Conservation (phyloP, 2,329 filamentous ascomycete species). For the Paecilomyces sp. region DNA sequence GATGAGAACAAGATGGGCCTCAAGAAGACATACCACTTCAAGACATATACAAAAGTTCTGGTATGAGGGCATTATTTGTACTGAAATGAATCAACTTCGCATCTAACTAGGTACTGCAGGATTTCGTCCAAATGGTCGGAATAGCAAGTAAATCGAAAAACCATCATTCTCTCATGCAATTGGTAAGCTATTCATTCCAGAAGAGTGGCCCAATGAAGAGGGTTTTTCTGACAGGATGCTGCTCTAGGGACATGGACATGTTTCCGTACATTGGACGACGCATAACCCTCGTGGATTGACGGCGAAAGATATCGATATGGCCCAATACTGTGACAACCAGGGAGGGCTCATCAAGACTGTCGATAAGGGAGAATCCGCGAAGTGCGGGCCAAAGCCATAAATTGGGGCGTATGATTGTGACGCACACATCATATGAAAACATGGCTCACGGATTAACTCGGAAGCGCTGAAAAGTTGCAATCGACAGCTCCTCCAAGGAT, state of each 20-base stretch:
- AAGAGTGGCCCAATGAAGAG: neutral
- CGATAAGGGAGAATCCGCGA: constrained; percentile 3
- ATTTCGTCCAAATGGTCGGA: neutral
- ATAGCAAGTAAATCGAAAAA: neutral
- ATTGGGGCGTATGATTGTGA: neutral
- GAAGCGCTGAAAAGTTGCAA: no score
- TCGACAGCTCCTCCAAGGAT: no score
- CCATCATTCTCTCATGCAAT: neutral
- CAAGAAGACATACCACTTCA: constrained; percentile 32
- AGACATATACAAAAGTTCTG: constrained; percentile 31
- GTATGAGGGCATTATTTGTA: constrained; percentile 10
- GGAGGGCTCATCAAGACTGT: constrained; percentile 12
- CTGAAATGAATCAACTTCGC: neutral
- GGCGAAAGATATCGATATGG: constrained; percentile 12
- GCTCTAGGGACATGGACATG: constrained; percentile 9
- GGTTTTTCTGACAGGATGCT: neutral
- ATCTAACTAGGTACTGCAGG: neutral
- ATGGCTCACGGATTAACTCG: no score
- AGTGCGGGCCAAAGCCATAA: neutral
- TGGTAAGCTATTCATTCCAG: neutral
- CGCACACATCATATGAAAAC: no score
- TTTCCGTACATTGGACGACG: constrained; percentile 13
- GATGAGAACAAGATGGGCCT: constrained; percentile 27
- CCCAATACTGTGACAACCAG: constrained; percentile 13
- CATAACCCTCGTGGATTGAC: constrained; percentile 14